phyloP scores from a whole-genome alignment of 768 basidiomycete genomes.

The Coprinopsis strossmayeri region DNA sequence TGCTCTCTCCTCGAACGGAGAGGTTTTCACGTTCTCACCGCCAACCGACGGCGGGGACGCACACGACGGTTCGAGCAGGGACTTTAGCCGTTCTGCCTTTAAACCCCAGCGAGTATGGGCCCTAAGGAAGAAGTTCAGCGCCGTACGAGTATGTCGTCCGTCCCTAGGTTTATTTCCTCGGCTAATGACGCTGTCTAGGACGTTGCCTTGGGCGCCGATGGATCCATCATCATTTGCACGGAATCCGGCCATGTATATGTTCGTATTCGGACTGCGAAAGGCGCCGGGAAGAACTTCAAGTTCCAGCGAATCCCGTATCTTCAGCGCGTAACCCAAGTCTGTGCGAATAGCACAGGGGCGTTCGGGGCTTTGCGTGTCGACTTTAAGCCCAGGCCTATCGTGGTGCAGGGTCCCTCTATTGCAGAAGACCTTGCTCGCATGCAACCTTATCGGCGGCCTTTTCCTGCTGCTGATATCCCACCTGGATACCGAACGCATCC shows the following conservation, averaged over 20 bases:
- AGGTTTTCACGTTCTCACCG: constrained; percentile 75
- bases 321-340: constrained; percentile 82
- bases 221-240: constrained; percentile 87
- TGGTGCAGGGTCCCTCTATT: constrained; percentile 47
- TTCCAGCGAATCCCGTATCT: constrained; percentile 76
- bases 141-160: constrained; percentile 51
- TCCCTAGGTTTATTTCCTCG: background rate
- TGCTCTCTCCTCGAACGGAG: constrained; percentile 80
- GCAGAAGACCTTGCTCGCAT: constrained; percentile 60
- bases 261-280: constrained; percentile 50
- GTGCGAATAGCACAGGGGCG: constrained; percentile 80
- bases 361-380: constrained; percentile 83
- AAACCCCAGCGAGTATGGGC: constrained; percentile 93
- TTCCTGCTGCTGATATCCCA: constrained; percentile 5
- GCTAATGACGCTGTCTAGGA: constrained; percentile 42
- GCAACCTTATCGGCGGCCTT: constrained; percentile 50
- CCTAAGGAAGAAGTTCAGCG: constrained; percentile 77
- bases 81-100: constrained; percentile 34
- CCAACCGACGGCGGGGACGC: constrained; percentile 19
- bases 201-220: constrained; percentile 83
- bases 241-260: constrained; percentile 93
- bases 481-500: background rate
- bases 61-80: constrained; percentile 16
- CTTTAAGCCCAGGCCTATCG: constrained; percentile 50
- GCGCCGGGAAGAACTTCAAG: constrained; percentile 50